Evolutionary conservation across 495 filamentous ascomycete genomes (phyloP).

Genomic region (Neurospora pannonica): DNA sequence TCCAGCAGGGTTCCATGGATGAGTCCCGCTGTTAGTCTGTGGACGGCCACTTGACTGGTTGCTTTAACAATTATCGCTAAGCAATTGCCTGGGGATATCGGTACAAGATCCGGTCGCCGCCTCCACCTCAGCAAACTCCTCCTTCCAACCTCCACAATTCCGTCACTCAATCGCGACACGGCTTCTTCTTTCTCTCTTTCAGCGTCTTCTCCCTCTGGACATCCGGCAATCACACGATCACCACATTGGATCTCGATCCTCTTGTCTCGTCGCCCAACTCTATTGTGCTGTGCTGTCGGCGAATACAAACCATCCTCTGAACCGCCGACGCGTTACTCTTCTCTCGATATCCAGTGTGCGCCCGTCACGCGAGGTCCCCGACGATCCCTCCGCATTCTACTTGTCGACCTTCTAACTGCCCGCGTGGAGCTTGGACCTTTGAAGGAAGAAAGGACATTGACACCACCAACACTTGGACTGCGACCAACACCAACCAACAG

Average conservation of each 20-base stretch:
- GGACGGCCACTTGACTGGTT: neutral
- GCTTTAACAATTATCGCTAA: neutral
- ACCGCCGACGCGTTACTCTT: neutral
- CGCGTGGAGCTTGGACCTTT: slow-evolving; percentile 11
- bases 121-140: slow-evolving; percentile 18
- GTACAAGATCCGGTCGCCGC: neutral
- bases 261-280: neutral
- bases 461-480: neutral
- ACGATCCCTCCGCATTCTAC: neutral
- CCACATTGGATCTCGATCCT: neutral
- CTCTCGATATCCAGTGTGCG: neutral
- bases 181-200: neutral
- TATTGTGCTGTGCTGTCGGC: neutral
- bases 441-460: neutral
- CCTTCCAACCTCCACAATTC: slow-evolving; percentile 23
- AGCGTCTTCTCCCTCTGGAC: neutral
- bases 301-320: neutral
- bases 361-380: neutral
- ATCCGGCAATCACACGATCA: neutral
- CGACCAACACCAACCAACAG: neutral
- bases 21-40: neutral
- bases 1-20: neutral
- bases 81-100: neutral
- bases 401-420: neutral
- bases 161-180: slow-evolving; percentile 12